These are phyloP conservation scores for Apiospora saccharicola DNA, from an alignment of 2,329 filamentous ascomycete species.

Conservation along the genomic window DNA sequence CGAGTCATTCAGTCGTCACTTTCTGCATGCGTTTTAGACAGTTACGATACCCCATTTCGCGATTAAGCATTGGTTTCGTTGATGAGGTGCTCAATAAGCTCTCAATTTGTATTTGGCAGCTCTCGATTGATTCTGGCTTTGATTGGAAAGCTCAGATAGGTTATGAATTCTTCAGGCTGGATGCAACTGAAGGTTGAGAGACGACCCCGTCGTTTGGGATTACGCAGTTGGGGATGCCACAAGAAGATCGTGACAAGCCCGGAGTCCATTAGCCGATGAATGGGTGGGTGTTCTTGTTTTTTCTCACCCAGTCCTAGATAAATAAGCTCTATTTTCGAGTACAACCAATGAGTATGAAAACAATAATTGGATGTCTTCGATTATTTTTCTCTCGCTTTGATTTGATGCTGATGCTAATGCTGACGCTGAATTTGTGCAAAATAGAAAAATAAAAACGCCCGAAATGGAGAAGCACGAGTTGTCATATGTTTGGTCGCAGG, in stretches of 20 bases:
- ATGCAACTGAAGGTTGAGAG: not conserved
- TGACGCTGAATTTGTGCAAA: not conserved
- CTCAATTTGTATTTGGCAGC: not conserved
- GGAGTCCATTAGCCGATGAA: not conserved
- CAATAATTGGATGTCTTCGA: not conserved
- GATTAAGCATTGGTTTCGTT: not conserved
- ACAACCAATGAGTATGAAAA: not conserved
- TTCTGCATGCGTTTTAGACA: not conserved
- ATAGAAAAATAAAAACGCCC: no score
- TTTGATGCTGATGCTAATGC: constrained; percentile 1
- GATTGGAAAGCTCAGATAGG: not conserved
- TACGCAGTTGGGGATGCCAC: not conserved
- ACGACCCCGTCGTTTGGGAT: not conserved
- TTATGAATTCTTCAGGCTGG: not conserved
- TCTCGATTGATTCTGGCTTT: not conserved
- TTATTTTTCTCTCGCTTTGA: not conserved
- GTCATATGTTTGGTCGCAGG: not conserved
- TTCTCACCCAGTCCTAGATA: not conserved
- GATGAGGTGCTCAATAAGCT: not conserved
- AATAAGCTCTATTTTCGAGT: not conserved
- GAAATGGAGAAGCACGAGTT: not conserved
- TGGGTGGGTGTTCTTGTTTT: not conserved
- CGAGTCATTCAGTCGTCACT: not conserved
- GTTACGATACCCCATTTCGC: not conserved
- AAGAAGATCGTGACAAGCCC: not conserved